Evolutionary conservation across 805 yeast species (phyloP).

Genomic region (Brettanomyces sp.): DNA sequence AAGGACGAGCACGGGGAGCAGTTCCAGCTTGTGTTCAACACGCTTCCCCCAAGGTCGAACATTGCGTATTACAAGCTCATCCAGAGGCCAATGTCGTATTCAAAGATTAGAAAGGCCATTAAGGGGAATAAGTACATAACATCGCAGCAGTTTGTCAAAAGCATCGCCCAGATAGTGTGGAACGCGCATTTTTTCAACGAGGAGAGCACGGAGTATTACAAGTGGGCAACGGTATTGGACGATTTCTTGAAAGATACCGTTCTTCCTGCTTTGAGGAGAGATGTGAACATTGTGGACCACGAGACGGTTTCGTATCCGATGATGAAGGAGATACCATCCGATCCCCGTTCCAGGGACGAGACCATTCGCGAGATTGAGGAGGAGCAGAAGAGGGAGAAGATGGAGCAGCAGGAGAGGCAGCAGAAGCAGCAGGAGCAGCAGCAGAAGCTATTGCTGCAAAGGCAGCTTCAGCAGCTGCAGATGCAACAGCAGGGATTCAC

Average conservation of each 20-base stretch:
- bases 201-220: constrained; percentile 55
- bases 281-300: constrained; percentile 28
- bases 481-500: too few relatives aligned
- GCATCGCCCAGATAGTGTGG: constrained; percentile 79
- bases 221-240: constrained; percentile 57
- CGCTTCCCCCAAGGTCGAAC: constrained; percentile 61
- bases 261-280: constrained; percentile 39
- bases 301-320: constrained; percentile 44
- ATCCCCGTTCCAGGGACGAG: background rate
- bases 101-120: constrained; percentile 54
- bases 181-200: constrained; percentile 82
- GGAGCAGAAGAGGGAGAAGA: background rate
- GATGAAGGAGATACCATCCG: constrained; percentile 58
- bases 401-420: constrained; percentile 1
- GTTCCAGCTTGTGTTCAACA: constrained; percentile 41
- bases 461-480: background rate
- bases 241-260: constrained; percentile 35
- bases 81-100: constrained; percentile 72
- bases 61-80: constrained; percentile 77
- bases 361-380: background rate
- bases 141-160: constrained; percentile 64
- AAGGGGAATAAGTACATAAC: constrained; percentile 44
- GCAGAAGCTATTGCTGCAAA: background rate
- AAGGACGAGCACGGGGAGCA: constrained; percentile 19
- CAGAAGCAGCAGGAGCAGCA: background rate